phyloP scores from a whole-genome alignment of 352 stramenopile species.

The Globisporangium okanoganense region DNA sequence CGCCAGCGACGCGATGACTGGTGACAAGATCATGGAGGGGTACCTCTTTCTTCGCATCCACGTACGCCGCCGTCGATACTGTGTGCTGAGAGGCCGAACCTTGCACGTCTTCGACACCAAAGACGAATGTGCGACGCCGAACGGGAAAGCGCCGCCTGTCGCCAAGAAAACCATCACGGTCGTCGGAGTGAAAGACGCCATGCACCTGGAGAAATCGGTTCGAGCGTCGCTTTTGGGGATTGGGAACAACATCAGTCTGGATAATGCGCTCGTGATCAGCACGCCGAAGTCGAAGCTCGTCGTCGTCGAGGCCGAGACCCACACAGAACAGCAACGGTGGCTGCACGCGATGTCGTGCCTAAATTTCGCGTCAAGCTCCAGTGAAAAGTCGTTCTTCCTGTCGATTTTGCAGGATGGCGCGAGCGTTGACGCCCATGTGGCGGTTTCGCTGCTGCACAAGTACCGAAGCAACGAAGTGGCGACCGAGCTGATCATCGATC shows the following conservation, averaged over 20 bases:
- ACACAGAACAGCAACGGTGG: constrained; percentile 74
- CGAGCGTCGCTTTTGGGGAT: constrained; percentile 46
- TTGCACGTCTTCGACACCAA: constrained; percentile 67
- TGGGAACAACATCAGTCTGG: constrained; percentile 18
- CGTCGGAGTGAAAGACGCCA: constrained; percentile 55
- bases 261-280: constrained; percentile 65
- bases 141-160: constrained; percentile 15
- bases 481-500: constrained; percentile 63
- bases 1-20: neutral
- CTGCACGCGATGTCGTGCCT: constrained; percentile 66
- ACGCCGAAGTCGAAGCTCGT: constrained; percentile 73
- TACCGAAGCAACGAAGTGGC: constrained; percentile 64
- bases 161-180: constrained; percentile 62
- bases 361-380: constrained; percentile 44
- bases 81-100: constrained; percentile 49
- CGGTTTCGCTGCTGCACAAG: constrained; percentile 65
- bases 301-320: constrained; percentile 61
- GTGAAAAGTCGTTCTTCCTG: constrained; percentile 51
- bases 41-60: constrained; percentile 59
- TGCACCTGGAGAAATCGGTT: constrained; percentile 54
- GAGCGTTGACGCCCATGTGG: constrained; percentile 61
- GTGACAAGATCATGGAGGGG: constrained; percentile 41
- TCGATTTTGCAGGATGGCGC: constrained; percentile 49
- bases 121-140: constrained; percentile 19
- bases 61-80: constrained; percentile 61